Evolutionary conservation across 176 grass and related monocot genomes (phyloP).

Genomic region (Eremochloa ophiuroides): DNA sequence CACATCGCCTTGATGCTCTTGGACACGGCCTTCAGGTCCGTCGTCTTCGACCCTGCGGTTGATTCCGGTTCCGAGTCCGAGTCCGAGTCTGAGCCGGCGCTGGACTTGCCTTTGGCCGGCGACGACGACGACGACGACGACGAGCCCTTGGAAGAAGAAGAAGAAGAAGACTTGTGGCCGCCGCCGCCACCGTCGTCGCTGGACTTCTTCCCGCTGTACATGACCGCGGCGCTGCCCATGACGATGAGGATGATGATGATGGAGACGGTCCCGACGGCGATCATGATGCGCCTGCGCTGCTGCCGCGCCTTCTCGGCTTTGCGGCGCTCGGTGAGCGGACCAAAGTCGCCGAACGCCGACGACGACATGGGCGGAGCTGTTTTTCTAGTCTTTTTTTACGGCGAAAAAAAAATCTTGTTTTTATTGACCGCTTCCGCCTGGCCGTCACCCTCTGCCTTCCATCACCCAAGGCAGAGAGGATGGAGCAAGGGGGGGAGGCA

Average conservation of each 20-base stretch:
- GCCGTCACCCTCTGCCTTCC: slow-evolving; percentile 46
- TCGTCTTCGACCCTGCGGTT: no score
- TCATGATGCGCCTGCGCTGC: slow-evolving; percentile 49
- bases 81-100: background rate
- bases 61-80: background rate
- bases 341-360: slow-evolving; percentile 83
- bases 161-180: background rate
- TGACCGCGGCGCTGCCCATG: slow-evolving; percentile 27
- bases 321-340: slow-evolving; percentile 75
- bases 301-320: slow-evolving; percentile 57
- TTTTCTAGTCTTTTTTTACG: background rate
- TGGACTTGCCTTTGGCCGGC: background rate
- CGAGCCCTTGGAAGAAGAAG: background rate
- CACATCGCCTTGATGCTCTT: slow-evolving; percentile 59
- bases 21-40: slow-evolving; percentile 23
- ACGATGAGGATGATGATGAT: slow-evolving; percentile 48
- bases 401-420: background rate
- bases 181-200: background rate
- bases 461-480: slow-evolving; percentile 55
- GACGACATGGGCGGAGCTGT: slow-evolving; percentile 39
- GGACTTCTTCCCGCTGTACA: slow-evolving; percentile 31
- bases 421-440: slow-evolving; percentile 18
- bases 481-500: slow-evolving; percentile 40
- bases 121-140: no score
- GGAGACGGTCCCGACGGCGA: slow-evolving; percentile 34